Base-by-base conservation (phyloP, 129 eudicot genomes). In the Flaveria bidentis region DNA sequence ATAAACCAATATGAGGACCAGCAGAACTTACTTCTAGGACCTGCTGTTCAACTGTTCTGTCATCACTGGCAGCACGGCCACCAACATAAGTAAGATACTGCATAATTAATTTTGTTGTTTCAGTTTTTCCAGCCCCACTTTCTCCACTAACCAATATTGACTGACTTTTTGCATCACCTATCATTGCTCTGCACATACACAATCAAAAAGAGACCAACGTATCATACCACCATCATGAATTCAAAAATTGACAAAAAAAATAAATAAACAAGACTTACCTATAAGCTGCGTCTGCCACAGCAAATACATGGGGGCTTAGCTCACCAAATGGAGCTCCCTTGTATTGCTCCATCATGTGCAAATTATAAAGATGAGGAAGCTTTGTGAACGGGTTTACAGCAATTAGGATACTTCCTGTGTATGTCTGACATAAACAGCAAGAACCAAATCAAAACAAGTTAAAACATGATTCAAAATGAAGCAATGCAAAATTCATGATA, bases 71-170 rank as follows among this genome's bases (percentile, higher is more conserved):
- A 82, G 95, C 97, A 72, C 99, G 97, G 6, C 99, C 99, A 86
- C 99, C 99, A 82, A 95, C 97, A 80, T 84, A 91, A 63, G 99
- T 88, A 60, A 95, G 96, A 84, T 95, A 95, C 33, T 91, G 97
- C 99, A 95, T 91, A 14, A 95, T 89, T 70, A 95, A 74, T 76
- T 95, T 95, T 71, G 99, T 95, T 42, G 99, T 89, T 85, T 95
- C 99, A 12, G 99, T 95, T 82, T 95, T 95, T 55, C 99, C 99
- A 28, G 99, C 99, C 73, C 99, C 99, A 67, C 99, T 95, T 89
- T 95, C 99, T 72, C 99, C 99, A 76, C 99, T 95, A 69, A 95
- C 99, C 78, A 95, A 86, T 79, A 95, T 91, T 13, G 99, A 95
- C 86, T 95, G 99, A 66, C 97, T 91, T 68, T 75, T 80, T 53